Evolutionary conservation across 495 filamentous ascomycete genomes (phyloP), one percentile per base, ranked within the genome.

Genomic region (Haplographium delicatum): DNA sequence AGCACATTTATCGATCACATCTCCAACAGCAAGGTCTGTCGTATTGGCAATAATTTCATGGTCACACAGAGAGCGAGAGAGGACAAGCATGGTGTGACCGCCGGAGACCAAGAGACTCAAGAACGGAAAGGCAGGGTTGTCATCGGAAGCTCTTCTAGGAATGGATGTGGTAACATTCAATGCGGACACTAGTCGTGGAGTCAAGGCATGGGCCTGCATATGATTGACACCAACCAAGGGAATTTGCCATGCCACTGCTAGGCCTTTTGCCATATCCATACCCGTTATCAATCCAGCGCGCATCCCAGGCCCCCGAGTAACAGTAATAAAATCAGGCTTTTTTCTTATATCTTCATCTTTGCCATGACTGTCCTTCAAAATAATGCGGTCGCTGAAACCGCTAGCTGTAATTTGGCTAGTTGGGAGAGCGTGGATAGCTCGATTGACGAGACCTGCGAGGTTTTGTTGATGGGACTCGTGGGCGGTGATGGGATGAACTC

Each of bases 131-230:
- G 63, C 45, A 6, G 79, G 65, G 28, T 51, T 19, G 6, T 48
- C 15, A 3, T 22, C 24, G 10, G 16, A 7, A 6, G 5, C 6
- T 16, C 6, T 16, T 9, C 16, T 22, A 19, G 18, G 19, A 2
- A 9, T 16, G 47, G 25, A 9, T 51, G 26, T 8, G 15, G 27
- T 20, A 15, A 57, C 33, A 30, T 50, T 22, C 27, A 95, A 65
- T 2, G 85, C 85, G 8, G 72, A 65, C 1, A 88, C 80, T n/a
- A 98, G 79, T 2, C 86, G 77, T 5, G 91, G 86, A 5, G 93
- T 97, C 40, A 98, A 64, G 2, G 91, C 81, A 65, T 98, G 93
- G 11, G 91, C 93, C 62, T 96, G 91, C 93, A 98, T 97, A 65
- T 98, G 93, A 59, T 98, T 83, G 0, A 96, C 88, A 0, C 80